Evolutionary conservation across 495 filamentous ascomycete species (phyloP).

Genomic region (Hypoxylon lienhwacheense): DNA sequence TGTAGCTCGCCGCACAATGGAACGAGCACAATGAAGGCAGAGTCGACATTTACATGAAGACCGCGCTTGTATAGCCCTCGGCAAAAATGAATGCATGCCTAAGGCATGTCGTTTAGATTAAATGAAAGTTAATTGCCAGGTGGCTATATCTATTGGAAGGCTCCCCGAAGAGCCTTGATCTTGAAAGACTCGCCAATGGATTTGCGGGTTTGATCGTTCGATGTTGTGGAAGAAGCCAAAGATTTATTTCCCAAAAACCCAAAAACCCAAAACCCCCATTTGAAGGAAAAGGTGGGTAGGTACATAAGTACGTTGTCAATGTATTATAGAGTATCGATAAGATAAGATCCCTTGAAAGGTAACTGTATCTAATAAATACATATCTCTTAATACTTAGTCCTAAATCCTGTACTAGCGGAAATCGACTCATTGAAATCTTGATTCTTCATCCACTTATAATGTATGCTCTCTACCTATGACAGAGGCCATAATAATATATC

Average conservation of each 20-base stretch:
- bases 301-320: too few relatives aligned
- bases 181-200: slow-evolving; percentile 16
- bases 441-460: too few relatives aligned
- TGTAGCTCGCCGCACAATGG: slow-evolving; percentile 56
- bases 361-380: slow-evolving; percentile 4
- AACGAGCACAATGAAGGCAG: slow-evolving; percentile 59
- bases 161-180: too few relatives aligned
- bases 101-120: slow-evolving; percentile 39
- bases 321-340: too few relatives aligned
- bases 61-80: slow-evolving; percentile 64
- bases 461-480: too few relatives aligned
- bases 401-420: too few relatives aligned
- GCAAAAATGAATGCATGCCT: slow-evolving; percentile 71
- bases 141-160: too few relatives aligned
- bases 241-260: background rate
- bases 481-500: too few relatives aligned
- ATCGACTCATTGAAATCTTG: too few relatives aligned
- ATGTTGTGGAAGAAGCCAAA: slow-evolving; percentile 11
- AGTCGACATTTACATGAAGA: slow-evolving; percentile 64
- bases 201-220: slow-evolving; percentile 19
- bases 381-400: background rate
- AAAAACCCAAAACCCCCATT: too few relatives aligned
- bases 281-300: slow-evolving; percentile 1
- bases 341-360: too few relatives aligned
- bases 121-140: slow-evolving; percentile 11